A percentile compares a stretch with the other conserved stretches of the same genome.
phyloP scores from a whole-genome alignment of 768 basidiomycete genomes.

The Infundibulicybe gibba region DNA sequence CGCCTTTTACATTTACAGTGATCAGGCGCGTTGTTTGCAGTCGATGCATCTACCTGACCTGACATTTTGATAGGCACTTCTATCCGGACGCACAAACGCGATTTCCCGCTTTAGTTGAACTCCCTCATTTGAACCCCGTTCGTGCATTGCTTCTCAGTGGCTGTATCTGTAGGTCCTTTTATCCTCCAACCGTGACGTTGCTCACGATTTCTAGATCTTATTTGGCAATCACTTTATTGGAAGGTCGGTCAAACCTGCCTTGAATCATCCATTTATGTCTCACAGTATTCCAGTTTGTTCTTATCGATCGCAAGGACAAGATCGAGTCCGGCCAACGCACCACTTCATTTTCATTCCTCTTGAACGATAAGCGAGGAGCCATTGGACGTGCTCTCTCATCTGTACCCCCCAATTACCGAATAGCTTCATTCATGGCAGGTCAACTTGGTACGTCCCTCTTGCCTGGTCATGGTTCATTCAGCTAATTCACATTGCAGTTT shows the following conservation, averaged over 20 bases:
- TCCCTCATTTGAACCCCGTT: constrained; percentile 69
- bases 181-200: background rate
- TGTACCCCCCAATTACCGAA: constrained; percentile 59
- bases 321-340: constrained; percentile 89
- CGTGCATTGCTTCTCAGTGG: constrained; percentile 76
- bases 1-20: constrained; percentile 87
- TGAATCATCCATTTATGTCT: background rate
- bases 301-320: constrained; percentile 84
- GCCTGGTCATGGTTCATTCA: background rate
- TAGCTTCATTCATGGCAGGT: constrained; percentile 75
- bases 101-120: constrained; percentile 78
- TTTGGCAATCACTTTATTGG: constrained; percentile 95
- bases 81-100: constrained; percentile 76
- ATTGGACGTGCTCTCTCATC: constrained; percentile 72
- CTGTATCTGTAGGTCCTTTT: constrained; percentile 66
- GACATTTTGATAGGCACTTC: constrained; percentile 61
- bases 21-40: constrained; percentile 58
- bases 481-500: constrained; percentile 43
- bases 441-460: constrained; percentile 59
- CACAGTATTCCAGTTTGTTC: constrained; percentile 57
- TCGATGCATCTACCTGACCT: background rate
- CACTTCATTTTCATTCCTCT: constrained; percentile 84
- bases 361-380: constrained; percentile 82
- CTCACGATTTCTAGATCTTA: constrained; percentile 55
- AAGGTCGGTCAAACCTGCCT: constrained; percentile 45